A percentile compares a stretch with the other conserved stretches of the same genome.
These are phyloP conservation scores for Ramularia collo-cygni DNA, from an alignment of 2,329 filamentous ascomycete species.

Conservation along the genomic window DNA sequence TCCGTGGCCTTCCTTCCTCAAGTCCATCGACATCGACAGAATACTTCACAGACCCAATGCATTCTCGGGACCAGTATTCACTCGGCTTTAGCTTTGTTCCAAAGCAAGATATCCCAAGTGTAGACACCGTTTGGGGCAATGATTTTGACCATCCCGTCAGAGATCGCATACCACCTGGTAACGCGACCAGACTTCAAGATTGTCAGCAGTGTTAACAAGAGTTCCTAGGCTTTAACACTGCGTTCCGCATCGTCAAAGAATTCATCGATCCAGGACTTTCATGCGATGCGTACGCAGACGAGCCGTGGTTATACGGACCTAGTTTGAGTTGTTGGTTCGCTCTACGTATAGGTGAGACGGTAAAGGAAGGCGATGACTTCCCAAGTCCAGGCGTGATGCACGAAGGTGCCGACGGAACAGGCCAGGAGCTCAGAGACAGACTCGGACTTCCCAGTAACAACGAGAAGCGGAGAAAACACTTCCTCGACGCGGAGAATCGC, in stretches of 20 bases:
- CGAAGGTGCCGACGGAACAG: conserved; percentile 37
- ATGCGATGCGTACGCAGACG: conserved; percentile 81
- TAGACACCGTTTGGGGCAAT: conserved; percentile 82
- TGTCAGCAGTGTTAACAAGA: conserved; percentile 34
- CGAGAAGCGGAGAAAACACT: conserved; percentile 41
- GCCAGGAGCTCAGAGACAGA: conserved; percentile 23
- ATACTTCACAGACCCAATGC: conserved; percentile 69
- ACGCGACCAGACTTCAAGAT: too few relatives aligned
- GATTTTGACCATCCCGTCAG: conserved; percentile 89
- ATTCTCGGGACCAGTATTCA: conserved; percentile 73
- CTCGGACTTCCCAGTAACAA: conserved; percentile 33
- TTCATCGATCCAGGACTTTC: conserved; percentile 85
- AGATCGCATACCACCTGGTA: too few relatives aligned
- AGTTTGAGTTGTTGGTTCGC: conserved; percentile 34
- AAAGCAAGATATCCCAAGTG: conserved; percentile 55
- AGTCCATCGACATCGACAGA: conserved; percentile 58
- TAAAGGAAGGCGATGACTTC: conserved; percentile 19
- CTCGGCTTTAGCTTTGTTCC: conserved; percentile 73
- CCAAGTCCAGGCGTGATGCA: conserved; percentile 27
- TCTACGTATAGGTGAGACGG: conserved; percentile 25
- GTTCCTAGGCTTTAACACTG: conserved; percentile 77
- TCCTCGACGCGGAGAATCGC: conserved; percentile 32
- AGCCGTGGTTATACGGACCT: conserved; percentile 79
- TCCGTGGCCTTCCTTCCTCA: conserved; percentile 56
- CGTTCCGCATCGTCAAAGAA: conserved; percentile 79